Evolutionary conservation across 106 monocot species (phyloP), one percentile per base, ranked within the genome.

Genomic region (Dendrobium chrysotoxum): DNA sequence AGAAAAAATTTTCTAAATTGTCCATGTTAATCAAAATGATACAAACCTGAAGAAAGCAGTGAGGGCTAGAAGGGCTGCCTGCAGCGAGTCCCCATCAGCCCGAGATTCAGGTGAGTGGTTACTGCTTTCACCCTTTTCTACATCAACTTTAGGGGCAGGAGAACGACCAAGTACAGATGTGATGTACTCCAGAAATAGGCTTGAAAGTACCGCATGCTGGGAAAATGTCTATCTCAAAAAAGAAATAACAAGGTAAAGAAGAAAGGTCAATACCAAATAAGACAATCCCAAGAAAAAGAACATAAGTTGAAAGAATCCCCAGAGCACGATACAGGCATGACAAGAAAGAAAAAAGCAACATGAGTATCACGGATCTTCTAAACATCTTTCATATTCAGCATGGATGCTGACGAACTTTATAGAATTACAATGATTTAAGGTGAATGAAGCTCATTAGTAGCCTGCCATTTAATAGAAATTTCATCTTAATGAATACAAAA

Each of bases 101-200:
- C 82, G 78, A 40, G 78, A 80, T 44, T 94, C 94, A 76, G 67
- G 26, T 25, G 81, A 79, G 70, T 85, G 80, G 77, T 40, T 76
- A 68, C 57, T 80, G 12, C n/a, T 72, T 20, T 93, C 95, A 81
- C 82, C 87, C 82, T 86, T 90, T n/a, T 92, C 97, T 35, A 61
- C 15, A 78, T 89, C 85, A 78, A 65, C 82, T 82, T 88, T 91
- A 50, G 75, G 30, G 44, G 81, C 61, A 79, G 78, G 79, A 31
- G 81, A 83, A 53, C 80, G 81, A 79, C 93, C 84, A 73, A 99
- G 88, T 58, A 93, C 89, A 80, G 91, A 89, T 64, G 95, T 45
- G 18, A 93, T 82, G 87, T 99, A 88, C 77, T 99, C 95, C 85
- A 99, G 77, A 92, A 99, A 99, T 28, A 87, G 80, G 80, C 81